Evolutionary conservation across 2,329 filamentous ascomycete species (phyloP).

Genomic region (Huntiella abstrusa): DNA sequence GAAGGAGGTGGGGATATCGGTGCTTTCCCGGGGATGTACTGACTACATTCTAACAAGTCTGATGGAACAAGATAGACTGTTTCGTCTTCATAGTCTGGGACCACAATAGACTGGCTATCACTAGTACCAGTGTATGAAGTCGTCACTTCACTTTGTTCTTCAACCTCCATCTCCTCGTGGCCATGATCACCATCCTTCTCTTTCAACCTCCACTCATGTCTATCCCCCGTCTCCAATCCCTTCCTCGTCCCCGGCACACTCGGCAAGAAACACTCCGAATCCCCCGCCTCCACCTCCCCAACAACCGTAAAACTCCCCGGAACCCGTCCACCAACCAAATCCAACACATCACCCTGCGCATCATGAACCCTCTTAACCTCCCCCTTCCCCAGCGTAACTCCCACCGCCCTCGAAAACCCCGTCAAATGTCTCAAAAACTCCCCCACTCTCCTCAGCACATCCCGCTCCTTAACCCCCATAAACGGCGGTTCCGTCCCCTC

Average conservation of each 20-base stretch:
- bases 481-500: not conserved
- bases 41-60: not conserved
- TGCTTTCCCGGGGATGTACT: not conserved
- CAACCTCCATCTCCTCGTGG: no score
- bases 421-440: not conserved
- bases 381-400: not conserved
- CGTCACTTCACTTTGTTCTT: slow-evolving; percentile 1
- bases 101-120: not conserved
- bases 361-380: not conserved
- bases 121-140: not conserved
- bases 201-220: slow-evolving; percentile 6
- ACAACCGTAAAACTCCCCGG: slow-evolving; percentile 8
- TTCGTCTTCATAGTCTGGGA: slow-evolving; percentile 3
- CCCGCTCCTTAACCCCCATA: not conserved
- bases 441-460: not conserved
- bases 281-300: not conserved
- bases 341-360: slow-evolving; percentile 5
- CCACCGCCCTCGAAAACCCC: not conserved
- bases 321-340: slow-evolving; percentile 2
- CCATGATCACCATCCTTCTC: not conserved
- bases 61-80: not conserved
- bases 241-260: not conserved
- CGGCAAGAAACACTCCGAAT: slow-evolving; percentile 4
- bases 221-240: not conserved
- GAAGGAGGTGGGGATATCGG: not conserved